Conservation (phyloP, 768 basidiomycete genomes). For the Xerocomellus amylosporus region DNA sequence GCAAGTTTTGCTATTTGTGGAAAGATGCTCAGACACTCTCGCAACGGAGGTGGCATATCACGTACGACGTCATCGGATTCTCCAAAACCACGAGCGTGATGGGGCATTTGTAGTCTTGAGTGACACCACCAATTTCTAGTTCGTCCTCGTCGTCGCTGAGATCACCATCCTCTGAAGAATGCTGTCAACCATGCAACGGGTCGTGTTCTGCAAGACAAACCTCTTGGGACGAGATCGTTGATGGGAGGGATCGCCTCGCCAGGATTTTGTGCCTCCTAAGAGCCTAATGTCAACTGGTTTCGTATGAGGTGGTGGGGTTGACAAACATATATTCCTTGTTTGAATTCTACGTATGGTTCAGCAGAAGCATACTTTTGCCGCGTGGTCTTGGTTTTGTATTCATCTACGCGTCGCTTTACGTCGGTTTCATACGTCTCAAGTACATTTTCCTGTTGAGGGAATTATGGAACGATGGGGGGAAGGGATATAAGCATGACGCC, state of each 20-base stretch:
- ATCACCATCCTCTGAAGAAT: conserved; percentile 65
- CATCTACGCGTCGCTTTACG: conserved; percentile 41
- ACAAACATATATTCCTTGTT: conserved; percentile 64
- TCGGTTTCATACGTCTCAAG: conserved; percentile 48
- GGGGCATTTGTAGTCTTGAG: conserved; percentile 83
- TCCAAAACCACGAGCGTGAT: conserved; percentile 63
- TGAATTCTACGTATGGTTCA: conserved; percentile 59
- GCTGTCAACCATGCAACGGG: not conserved
- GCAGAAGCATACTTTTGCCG: conserved; percentile 77
- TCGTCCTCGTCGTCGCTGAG: conserved; percentile 86
- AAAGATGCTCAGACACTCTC: conserved; percentile 1
- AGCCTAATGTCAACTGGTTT: conserved; percentile 5
- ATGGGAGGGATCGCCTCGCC: conserved; percentile 73
- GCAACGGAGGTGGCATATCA: not conserved
- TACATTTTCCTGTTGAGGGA: conserved; percentile 45
- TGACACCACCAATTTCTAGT: conserved; percentile 81
- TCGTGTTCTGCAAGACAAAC: conserved; percentile 34
- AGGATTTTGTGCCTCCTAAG: conserved; percentile 65
- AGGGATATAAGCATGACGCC: conserved; percentile 20
- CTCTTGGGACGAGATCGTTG: conserved; percentile 66
- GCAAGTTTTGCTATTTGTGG: conserved; percentile 53
- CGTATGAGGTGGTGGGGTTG: not conserved
- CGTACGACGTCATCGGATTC: conserved; percentile 83
- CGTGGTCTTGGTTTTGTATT: conserved; percentile 58
- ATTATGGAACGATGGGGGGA: not conserved